Conservation (phyloP, 805 yeast species). For the Starmera pachycereana region DNA sequence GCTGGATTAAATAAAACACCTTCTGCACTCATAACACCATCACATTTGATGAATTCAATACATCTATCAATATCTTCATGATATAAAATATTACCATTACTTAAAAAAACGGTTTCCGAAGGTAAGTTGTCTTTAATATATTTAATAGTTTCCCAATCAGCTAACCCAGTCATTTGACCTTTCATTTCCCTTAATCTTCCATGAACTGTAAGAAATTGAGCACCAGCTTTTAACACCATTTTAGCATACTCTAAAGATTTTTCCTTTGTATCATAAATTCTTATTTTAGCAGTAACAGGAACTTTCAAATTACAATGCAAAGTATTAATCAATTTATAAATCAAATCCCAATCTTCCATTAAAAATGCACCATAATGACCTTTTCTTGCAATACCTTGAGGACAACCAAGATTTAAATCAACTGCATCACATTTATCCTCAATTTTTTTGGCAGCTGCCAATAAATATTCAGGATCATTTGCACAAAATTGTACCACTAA, state of each 20-base stretch:
- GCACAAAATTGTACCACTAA: conserved; percentile 94
- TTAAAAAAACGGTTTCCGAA: conserved; percentile 73
- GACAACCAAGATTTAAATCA: conserved; percentile 93
- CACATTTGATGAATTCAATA: conserved; percentile 52
- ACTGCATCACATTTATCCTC: conserved; percentile 89
- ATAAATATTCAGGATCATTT: conserved; percentile 77
- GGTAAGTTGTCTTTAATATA: conserved; percentile 74
- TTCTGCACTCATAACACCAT: conserved; percentile 97
- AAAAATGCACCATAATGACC: conserved; percentile 94
- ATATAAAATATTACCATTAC: conserved; percentile 91
- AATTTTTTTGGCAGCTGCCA: conserved; percentile 73
- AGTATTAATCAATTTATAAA: conserved; percentile 57
- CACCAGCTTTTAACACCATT: conserved; percentile 87
- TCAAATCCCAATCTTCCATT: conserved; percentile 94
- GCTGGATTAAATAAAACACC: conserved; percentile 93
- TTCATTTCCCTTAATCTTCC: conserved; percentile 97
- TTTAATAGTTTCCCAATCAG: conserved; percentile 79
- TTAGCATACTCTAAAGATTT: conserved; percentile 81
- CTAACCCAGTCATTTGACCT: conserved; percentile 92
- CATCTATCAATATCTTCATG: conserved; percentile 76
- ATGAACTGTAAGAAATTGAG: conserved; percentile 89
- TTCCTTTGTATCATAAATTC: conserved; percentile 78
- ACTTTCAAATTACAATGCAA: conserved; percentile 66
- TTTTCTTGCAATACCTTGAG: conserved; percentile 92
- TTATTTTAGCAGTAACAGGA: conserved; percentile 93